Percentiles rank a stretch among this genome's conserved stretches.
Evolutionary conservation across 257 asterid species (phyloP).

Genomic region (Henckelia pumila): DNA sequence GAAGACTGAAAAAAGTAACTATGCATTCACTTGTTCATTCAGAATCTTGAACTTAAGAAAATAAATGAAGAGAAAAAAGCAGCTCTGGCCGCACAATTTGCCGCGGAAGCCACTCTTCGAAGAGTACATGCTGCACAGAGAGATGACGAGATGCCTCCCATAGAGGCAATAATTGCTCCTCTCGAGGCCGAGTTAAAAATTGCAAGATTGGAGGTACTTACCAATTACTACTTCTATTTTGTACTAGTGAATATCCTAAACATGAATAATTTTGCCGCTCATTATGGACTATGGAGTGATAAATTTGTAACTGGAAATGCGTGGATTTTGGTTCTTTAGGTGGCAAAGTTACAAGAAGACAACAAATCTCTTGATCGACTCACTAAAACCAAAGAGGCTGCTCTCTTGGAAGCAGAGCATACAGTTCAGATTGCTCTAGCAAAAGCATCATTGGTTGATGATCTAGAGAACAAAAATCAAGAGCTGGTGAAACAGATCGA

Average conservation of each 20-base stretch:
- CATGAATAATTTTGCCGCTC: slow-evolving; percentile 12
- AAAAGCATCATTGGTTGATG: slow-evolving; percentile 91
- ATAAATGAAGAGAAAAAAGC: slow-evolving; percentile 83
- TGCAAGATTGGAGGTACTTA: slow-evolving; percentile 69
- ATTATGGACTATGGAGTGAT: slow-evolving; percentile 10
- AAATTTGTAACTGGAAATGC: slow-evolving; percentile 15
- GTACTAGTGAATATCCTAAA: slow-evolving; percentile 23
- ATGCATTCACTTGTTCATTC: slow-evolving; percentile 32
- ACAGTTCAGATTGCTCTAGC: slow-evolving; percentile 82
- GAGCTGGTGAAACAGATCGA: slow-evolving; percentile 81
- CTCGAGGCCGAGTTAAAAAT: slow-evolving; percentile 92
- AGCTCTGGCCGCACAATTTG: slow-evolving; percentile 82
- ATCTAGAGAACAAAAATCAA: slow-evolving; percentile 83
- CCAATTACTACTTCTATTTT: slow-evolving; percentile 17
- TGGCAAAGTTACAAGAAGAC: slow-evolving; percentile 85
- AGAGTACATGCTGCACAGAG: slow-evolving; percentile 93
- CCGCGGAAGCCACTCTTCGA: slow-evolving; percentile 96
- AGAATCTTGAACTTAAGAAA: slow-evolving; percentile 86
- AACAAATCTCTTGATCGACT: slow-evolving; percentile 90
- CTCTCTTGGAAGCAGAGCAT: slow-evolving; percentile 82
- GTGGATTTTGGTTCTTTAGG: slow-evolving; percentile 38
- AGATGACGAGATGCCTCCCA: slow-evolving; percentile 95
- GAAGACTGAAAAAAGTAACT: slow-evolving; percentile 7
- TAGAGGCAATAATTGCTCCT: slow-evolving; percentile 90
- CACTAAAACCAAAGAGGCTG: slow-evolving; percentile 92